Evolutionary conservation across 1,284 basidiomycete species (phyloP).

Genomic region (Cutaneotrichosporon daszewskae): DNA sequence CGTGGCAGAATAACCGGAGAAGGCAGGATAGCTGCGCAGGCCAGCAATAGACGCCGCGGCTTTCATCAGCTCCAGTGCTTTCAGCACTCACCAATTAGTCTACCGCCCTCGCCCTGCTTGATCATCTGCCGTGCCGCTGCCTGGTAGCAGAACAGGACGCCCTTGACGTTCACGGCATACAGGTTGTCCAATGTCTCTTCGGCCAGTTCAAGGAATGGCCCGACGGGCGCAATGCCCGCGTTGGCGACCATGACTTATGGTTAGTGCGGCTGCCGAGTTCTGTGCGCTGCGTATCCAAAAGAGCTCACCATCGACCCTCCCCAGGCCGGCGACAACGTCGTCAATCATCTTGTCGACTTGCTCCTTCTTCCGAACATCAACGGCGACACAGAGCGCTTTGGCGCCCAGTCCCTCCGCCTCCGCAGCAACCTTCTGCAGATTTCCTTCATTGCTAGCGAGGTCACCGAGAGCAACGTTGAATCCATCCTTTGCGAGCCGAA

Average conservation of each 20-base stretch:
- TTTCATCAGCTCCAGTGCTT: not conserved
- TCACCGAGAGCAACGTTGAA: slow-evolving; percentile 49
- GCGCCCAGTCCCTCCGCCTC: slow-evolving; percentile 25
- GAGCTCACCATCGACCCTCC: slow-evolving; percentile 33
- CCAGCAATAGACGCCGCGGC: slow-evolving; percentile 13
- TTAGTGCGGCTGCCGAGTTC: not conserved
- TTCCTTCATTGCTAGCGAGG: slow-evolving; percentile 4
- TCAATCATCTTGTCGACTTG: slow-evolving; percentile 36
- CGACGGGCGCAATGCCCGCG: slow-evolving; percentile 46
- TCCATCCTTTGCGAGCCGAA: slow-evolving; percentile 49
- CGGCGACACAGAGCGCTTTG: slow-evolving; percentile 31
- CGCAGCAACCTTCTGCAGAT: slow-evolving; percentile 32
- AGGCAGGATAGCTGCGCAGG: slow-evolving; percentile 2
- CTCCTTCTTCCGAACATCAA: slow-evolving; percentile 35
- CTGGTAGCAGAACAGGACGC: slow-evolving; percentile 47
- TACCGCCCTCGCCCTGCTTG: slow-evolving; percentile 48
- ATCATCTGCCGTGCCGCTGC: slow-evolving; percentile 51
- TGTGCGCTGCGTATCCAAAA: not conserved
- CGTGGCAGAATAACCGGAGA: slow-evolving; percentile 31
- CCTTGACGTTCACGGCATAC: slow-evolving; percentile 43
- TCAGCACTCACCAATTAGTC: slow-evolving; percentile 39
- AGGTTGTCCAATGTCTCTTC: slow-evolving; percentile 36
- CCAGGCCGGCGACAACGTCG: slow-evolving; percentile 39
- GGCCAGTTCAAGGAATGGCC: slow-evolving; percentile 41
- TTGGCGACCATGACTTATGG: slow-evolving; percentile 50